Conservation (phyloP, 1,284 basidiomycete species). For the Sporisorium graminicola region DNA sequence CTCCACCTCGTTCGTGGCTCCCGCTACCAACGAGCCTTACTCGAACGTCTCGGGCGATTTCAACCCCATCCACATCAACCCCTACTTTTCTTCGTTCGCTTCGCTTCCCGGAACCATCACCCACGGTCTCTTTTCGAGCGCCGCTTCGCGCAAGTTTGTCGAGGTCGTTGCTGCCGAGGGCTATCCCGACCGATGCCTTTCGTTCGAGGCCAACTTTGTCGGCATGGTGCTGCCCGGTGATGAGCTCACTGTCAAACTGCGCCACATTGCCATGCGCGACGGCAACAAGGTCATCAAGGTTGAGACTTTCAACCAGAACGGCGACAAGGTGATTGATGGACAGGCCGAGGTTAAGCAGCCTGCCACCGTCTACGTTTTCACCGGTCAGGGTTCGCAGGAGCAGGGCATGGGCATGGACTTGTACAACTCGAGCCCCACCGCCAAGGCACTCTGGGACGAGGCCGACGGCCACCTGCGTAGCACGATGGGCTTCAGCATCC, state of each 20-base stretch:
- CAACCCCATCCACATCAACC: constrained; percentile 97
- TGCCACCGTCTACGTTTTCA: constrained; percentile 92
- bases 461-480: constrained; percentile 92
- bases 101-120: constrained; percentile 95
- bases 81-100: constrained; percentile 95
- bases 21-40: constrained; percentile 91
- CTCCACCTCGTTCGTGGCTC: constrained; percentile 61
- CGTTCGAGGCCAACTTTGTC: constrained; percentile 76
- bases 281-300: constrained; percentile 84
- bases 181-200: constrained; percentile 79
- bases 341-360: constrained; percentile 89
- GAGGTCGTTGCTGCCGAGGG: constrained; percentile 95
- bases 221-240: constrained; percentile 98
- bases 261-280: constrained; percentile 62
- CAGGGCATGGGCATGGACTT: constrained; percentile 99
- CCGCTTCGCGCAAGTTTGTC: constrained; percentile 90
- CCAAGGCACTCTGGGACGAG: constrained; percentile 95
- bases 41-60: constrained; percentile 96
- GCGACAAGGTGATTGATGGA: constrained; percentile 91
- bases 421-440: constrained; percentile 90
- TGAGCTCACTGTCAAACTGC: constrained; percentile 85
- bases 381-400: constrained; percentile 98
- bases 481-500: constrained; percentile 94
- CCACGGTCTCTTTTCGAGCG: constrained; percentile 96
- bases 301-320: constrained; percentile 84